Percentiles rank a stretch among this genome's conserved stretches.
Conservation (phyloP, 2,329 filamentous ascomycete genomes). For the Pyricularia grisea region DNA sequence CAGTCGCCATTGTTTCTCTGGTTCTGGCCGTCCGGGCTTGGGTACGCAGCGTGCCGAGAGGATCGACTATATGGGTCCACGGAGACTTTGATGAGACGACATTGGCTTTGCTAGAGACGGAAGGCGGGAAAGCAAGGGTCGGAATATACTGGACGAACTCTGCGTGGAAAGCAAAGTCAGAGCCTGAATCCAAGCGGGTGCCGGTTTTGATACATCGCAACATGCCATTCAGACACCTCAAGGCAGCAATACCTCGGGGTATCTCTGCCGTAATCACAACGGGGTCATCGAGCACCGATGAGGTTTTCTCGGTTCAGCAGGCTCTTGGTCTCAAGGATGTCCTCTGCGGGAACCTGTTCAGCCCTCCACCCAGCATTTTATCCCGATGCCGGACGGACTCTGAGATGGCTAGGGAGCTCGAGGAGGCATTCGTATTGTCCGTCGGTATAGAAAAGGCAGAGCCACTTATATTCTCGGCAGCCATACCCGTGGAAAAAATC, state of each 20-base stretch:
- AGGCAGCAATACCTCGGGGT: not conserved
- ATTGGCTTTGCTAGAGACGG: not conserved
- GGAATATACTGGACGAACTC: not conserved
- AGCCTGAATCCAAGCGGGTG: not conserved
- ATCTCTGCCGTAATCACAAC: not conserved
- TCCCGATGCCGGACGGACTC: no score
- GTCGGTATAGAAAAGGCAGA: no score
- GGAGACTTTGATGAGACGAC: not conserved
- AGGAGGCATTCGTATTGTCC: no score
- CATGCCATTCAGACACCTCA: not conserved
- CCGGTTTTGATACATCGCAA: not conserved
- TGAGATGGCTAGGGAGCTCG: no score
- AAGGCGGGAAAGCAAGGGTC: not conserved
- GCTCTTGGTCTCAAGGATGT: not conserved
- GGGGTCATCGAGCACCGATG: no score
- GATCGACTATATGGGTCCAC: conserved; percentile 3
- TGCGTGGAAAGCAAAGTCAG: not conserved
- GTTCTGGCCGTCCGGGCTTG: not conserved
- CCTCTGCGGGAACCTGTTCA: not conserved
- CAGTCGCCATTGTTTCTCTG: not conserved
- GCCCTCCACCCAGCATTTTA: not conserved
- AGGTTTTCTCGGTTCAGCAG: not conserved
- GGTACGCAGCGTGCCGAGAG: not conserved
- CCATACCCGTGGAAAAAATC: not conserved
- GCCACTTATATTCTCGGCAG: not conserved